Conservation (phyloP, 495 filamentous ascomycete genomes). For the Penicillium tannophilum region DNA sequence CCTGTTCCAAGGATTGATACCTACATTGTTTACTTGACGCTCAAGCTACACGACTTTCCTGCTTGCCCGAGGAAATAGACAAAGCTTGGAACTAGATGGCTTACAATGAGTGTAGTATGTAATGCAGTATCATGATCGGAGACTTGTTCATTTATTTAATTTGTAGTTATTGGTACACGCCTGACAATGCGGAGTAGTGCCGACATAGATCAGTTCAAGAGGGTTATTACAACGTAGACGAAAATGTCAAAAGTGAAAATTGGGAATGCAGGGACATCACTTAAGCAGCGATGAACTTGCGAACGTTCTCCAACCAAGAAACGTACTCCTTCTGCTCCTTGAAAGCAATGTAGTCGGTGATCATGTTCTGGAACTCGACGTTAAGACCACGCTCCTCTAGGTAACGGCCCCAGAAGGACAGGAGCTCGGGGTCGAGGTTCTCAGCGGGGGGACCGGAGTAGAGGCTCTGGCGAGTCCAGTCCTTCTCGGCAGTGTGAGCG, state of each 20-base stretch:
- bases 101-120: not conserved
- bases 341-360: conserved; percentile 94
- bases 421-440: conserved; percentile 94
- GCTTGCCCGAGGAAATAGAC: too few species aligned
- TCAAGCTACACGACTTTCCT: too few species aligned
- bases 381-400: conserved; percentile 93
- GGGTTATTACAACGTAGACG: conserved; percentile 14
- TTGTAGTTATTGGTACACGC: conserved; percentile 23
- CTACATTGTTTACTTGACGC: too few species aligned
- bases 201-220: conserved; percentile 7
- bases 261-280: not conserved
- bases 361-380: conserved; percentile 81
- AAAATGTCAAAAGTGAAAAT: conserved; percentile 1
- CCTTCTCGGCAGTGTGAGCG: conserved; percentile 64
- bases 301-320: conserved; percentile 83
- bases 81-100: too few species aligned
- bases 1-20: too few species aligned
- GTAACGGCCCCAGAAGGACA: conserved; percentile 88
- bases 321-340: conserved; percentile 99
- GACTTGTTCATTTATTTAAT: conserved; percentile 18
- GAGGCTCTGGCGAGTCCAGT: conserved; percentile 68
- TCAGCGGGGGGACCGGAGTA: conserved; percentile 93
- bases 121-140: not conserved
- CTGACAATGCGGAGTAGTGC: conserved; percentile 5
- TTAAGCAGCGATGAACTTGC: conserved; percentile 73